Evolutionary conservation across 2,329 filamentous ascomycete genomes (phyloP).

Genomic region (Penicillium sp.): DNA sequence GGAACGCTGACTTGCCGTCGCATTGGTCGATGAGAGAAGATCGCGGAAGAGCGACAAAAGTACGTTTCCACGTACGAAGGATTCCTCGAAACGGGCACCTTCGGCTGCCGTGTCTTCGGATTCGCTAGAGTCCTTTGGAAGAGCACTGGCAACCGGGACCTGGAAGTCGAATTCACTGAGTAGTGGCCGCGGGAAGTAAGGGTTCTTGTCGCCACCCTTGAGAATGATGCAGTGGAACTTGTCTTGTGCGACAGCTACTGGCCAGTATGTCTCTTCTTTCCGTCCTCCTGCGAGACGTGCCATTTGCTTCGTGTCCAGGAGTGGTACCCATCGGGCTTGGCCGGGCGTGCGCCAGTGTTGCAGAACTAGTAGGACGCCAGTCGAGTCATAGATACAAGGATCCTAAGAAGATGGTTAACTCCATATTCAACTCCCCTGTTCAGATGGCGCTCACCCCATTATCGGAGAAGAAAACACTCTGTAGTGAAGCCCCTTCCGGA

Average conservation of each 20-base stretch:
- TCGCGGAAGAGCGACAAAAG: conserved; percentile 73
- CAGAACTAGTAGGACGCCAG: conserved; percentile 80
- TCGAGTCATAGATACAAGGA: conserved; percentile 93
- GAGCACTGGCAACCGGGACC: conserved; percentile 67
- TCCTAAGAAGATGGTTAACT: conserved; percentile 55
- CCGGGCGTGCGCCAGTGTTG: conserved; percentile 86
- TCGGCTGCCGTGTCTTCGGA: conserved; percentile 42
- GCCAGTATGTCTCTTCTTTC: conserved; percentile 90
- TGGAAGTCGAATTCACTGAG: conserved; percentile 92
- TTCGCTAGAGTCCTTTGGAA: conserved; percentile 38
- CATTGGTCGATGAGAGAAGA: conserved; percentile 65
- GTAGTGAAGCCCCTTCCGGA: conserved; percentile 68
- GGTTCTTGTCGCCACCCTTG: conserved; percentile 89
- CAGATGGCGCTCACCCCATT: conserved; percentile 62
- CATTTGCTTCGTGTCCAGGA: conserved; percentile 84
- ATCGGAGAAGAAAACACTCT: conserved; percentile 88
- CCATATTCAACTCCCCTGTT: not conserved
- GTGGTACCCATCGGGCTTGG: conserved; percentile 84
- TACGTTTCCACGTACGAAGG: conserved; percentile 72
- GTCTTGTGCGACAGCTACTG: conserved; percentile 84
- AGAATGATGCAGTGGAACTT: conserved; percentile 99
- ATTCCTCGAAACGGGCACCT: conserved; percentile 66
- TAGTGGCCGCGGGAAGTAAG: conserved; percentile 85
- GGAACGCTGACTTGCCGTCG: conserved; percentile 62
- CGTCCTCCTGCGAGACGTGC: conserved; percentile 77